Base-by-base conservation (phyloP, 371 early-diverging fungal species). In the Syncephalis plumigaleata region DNA sequence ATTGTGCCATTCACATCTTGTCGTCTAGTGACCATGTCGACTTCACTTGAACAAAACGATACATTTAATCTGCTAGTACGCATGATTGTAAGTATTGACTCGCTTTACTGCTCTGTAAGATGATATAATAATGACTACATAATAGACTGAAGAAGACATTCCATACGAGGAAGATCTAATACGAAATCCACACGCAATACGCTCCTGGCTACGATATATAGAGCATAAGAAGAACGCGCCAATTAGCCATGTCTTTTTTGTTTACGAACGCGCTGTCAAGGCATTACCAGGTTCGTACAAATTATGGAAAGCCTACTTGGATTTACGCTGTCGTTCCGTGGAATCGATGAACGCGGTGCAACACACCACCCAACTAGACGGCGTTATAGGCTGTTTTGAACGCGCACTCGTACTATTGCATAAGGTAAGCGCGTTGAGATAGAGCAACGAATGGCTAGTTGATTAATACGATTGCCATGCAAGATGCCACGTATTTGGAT, bases 251-350 rank as follows among this genome's bases (percentile, higher is more conserved):
- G 8, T n/a, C 8, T 11, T 74, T 40, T 66, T 80, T 31, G 57
- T 93, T 1, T 91, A 75, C 57, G 93, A 93, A 58, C 80, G 97
- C 9, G 92, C 95, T 0, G 58, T 93, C 23, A 68, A 73, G 46
- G 73, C 77, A 43, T 63, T 95, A 1, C 98, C 98, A 1, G 87
- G 92, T 1, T 86, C 87, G 5, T 96, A 92, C 66, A 93, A 91
- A 60, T 68, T 98, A 13, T 98, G 96, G 96, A 89, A 86, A 56
- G 58, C 63, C 27, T 92, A 93, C 55, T 60, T 94, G n/a, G 82
- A 82, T 55, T 58, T 77, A 38, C 75, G 90, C 40, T 59, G 67
- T 23, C 66, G 61, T 36, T 51, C 86, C 5, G 44, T 62, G 13
- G 58, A 63, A 22, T 59, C 67, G 16, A 44, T 60, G 36, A 58